Evolutionary conservation across 768 basidiomycete genomes (phyloP), one percentile per base, ranked within the genome.

Genomic region (Suillus ampliporus): DNA sequence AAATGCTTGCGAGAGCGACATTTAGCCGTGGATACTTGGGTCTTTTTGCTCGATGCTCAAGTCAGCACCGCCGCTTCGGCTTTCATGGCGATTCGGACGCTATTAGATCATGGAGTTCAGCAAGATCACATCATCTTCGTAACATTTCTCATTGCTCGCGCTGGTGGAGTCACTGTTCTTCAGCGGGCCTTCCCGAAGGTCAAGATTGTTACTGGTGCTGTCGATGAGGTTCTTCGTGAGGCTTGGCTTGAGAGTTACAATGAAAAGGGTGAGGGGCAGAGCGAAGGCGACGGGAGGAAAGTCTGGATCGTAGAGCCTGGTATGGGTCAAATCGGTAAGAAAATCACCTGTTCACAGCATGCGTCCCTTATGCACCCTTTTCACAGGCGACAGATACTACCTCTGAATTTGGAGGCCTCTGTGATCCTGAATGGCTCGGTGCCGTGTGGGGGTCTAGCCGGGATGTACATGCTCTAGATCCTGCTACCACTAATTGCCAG

Each of bases 31-130:
- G 78, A 91, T 35, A 79, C 90, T 1, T 92, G 87, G 79, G 96
- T 97, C 1, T 91, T 97, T 73, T 75, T 99, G 13, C 82, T 98
- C 46, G 97, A 98, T 71, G 90, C 92, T 19, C 95, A 97, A 89
- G 94, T 99, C 73, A 95, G 94, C 7, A 98, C 97, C 0, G 97
- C 90, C 5, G 95, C 96, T 0, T 88, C 93, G 4, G 89, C 90
- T 21, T 92, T 98, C 74, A 98, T 99, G 97, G 90, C 95, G 0
- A 92, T 99, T 64, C 90, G 97, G 34, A 86, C 97, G 13, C 79
- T 98, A 11, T 83, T 99, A 19, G 97, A 99, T 72, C 97, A 99
- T 67, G 95, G 97, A 14, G 89, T 97, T 19, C 84, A 74, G 60
- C 86, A 95, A 74, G 87, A 90, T 63, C 88, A 86, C 68, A 96